Percentiles rank a stretch among this genome's conserved stretches.
These are phyloP conservation scores for Ceraceosorus guamensis DNA, from an alignment of 1,284 basidiomycete species.

Conservation along the genomic window DNA sequence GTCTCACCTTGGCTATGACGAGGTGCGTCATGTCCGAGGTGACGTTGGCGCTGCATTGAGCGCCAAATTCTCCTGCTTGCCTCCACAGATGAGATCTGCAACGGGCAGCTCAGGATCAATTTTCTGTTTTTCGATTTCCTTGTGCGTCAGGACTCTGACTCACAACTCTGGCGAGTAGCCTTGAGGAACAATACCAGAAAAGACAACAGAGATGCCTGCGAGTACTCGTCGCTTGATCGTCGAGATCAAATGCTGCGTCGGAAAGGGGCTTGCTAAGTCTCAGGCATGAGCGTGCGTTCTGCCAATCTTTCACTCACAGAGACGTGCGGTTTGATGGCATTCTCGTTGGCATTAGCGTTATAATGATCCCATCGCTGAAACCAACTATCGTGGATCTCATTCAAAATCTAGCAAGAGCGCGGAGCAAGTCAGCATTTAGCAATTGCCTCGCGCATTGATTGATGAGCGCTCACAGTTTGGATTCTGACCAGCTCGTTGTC, in stretches of 20 bases:
- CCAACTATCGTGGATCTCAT: slow-evolving; percentile 68
- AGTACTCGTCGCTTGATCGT: slow-evolving; percentile 69
- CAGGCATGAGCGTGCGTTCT: not conserved
- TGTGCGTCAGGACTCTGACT: slow-evolving; percentile 15
- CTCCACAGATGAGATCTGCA: slow-evolving; percentile 74
- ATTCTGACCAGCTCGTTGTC: slow-evolving; percentile 78
- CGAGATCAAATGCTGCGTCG: slow-evolving; percentile 64
- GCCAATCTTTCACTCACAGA: not conserved
- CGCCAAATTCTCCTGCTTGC: slow-evolving; percentile 79
- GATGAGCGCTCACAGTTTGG: slow-evolving; percentile 55
- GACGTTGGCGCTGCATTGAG: slow-evolving; percentile 66
- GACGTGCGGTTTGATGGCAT: slow-evolving; percentile 4
- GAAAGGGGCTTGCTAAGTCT: not conserved
- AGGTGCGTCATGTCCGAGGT: slow-evolving; percentile 73
- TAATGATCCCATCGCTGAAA: slow-evolving; percentile 51
- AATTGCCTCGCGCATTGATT: not conserved
- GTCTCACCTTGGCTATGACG: slow-evolving; percentile 65
- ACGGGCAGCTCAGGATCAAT: not conserved
- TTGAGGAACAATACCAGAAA: slow-evolving; percentile 87
- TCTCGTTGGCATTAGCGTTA: slow-evolving; percentile 3
- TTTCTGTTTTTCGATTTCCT: no score
- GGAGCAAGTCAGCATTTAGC: not conserved
- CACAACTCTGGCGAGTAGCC: slow-evolving; percentile 64
- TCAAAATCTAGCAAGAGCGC: slow-evolving; percentile 59
- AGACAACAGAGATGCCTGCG: slow-evolving; percentile 69